Evolutionary conservation across 164 flowering plant species (phyloP).

Genomic region (Vitis labrusca): DNA sequence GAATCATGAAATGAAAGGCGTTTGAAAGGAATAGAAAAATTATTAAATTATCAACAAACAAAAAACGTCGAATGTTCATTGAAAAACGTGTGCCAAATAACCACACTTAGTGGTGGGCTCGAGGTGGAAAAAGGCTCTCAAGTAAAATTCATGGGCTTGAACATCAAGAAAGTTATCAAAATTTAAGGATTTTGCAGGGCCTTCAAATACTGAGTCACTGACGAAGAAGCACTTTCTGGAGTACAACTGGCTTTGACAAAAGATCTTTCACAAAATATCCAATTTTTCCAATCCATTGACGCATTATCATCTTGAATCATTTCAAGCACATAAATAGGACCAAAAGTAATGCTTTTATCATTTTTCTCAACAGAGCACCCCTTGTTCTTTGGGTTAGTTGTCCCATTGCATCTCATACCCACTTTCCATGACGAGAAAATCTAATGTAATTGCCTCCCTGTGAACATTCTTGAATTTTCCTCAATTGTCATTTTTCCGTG

Average conservation of each 20-base stretch:
- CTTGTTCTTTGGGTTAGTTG: conserved; percentile 30
- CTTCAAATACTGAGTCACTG: conserved; percentile 41
- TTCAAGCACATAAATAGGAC: conserved; percentile 82
- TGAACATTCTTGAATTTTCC: conserved; percentile 79
- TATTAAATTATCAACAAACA: too few species aligned
- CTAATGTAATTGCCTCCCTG: conserved; percentile 83
- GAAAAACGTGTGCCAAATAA: too few species aligned
- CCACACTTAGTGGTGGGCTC: too few species aligned
- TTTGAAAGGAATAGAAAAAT: too few species aligned
- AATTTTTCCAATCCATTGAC: conserved; percentile 67
- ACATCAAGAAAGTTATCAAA: conserved; percentile 33
- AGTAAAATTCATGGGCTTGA: not conserved
- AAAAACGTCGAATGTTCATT: too few species aligned
- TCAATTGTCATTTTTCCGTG: not conserved
- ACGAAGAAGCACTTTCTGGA: conserved; percentile 24
- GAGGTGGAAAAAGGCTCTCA: too few species aligned
- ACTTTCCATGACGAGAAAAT: conserved; percentile 68
- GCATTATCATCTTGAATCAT: conserved; percentile 45
- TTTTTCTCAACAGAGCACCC: conserved; percentile 22
- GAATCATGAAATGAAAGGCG: too few species aligned
- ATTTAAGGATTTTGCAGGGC: conserved; percentile 36
- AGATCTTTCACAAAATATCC: conserved; percentile 53
- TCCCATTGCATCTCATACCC: conserved; percentile 43
- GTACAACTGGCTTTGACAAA: conserved; percentile 11
- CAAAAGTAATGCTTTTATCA: conserved; percentile 26